These are phyloP conservation scores for Nitzschia sp. DNA, from an alignment of 108 stramenopile genomes.

Conservation along the genomic window DNA sequence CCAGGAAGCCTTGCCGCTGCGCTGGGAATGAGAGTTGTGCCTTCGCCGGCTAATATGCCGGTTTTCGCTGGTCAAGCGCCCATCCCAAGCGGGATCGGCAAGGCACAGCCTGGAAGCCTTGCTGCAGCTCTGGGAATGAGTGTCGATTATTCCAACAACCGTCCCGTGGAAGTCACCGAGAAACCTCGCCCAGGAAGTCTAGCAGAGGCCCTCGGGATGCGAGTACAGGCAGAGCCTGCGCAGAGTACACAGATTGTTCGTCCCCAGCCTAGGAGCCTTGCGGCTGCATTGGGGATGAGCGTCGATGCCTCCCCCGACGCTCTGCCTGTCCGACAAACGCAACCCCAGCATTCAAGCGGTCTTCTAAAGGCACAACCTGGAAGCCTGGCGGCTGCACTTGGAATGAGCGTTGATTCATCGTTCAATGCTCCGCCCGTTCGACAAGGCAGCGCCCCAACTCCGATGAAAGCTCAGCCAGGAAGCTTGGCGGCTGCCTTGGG, in stretches of 20 bases:
- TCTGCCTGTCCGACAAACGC: neutral
- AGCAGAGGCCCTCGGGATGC: neutral
- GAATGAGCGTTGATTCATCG: neutral
- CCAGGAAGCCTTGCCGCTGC: neutral
- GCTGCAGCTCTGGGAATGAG: neutral
- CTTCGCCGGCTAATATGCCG: neutral
- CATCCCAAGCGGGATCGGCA: neutral
- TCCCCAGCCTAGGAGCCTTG: neutral
- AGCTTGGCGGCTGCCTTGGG: neutral
- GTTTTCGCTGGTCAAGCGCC: neutral
- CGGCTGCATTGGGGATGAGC: neutral
- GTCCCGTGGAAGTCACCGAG: neutral
- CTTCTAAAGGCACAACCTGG: neutral
- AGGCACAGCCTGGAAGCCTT: neutral
- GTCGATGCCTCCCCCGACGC: neutral
- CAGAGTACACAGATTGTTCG: neutral
- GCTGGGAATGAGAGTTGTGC: neutral
- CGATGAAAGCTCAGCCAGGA: too few relatives aligned
- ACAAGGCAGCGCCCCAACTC: neutral
- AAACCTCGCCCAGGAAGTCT: constrained; percentile 1
- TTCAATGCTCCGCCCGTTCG: neutral
- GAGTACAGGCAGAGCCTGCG: neutral
- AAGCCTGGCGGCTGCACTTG: neutral
- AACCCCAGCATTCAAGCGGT: neutral
- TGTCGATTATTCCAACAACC: neutral